These are phyloP conservation scores for Aspergillus novofumigatus DNA, from an alignment of 2,329 filamentous ascomycete species.

Conservation along the genomic window DNA sequence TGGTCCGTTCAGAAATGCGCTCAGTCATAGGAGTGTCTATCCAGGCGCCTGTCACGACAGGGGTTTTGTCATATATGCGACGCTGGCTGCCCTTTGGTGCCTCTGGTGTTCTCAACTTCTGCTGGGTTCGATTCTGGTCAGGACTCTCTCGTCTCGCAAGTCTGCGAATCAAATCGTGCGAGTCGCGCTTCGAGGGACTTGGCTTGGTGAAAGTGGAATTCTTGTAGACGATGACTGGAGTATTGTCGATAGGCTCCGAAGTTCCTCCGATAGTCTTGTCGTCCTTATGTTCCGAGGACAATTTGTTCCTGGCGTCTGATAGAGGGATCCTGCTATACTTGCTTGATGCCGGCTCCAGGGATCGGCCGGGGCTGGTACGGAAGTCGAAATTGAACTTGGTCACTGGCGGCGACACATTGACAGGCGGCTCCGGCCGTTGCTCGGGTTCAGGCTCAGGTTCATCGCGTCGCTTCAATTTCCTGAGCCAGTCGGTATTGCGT, in stretches of 20 bases:
- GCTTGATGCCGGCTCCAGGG: slow-evolving; percentile 18
- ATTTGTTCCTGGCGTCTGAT: slow-evolving; percentile 11
- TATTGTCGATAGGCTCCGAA: slow-evolving; percentile 29
- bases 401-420: slow-evolving; percentile 15
- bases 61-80: slow-evolving; percentile 40
- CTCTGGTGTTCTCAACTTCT: slow-evolving; percentile 30
- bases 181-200: slow-evolving; percentile 31
- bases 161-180: slow-evolving; percentile 40
- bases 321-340: slow-evolving; percentile 9
- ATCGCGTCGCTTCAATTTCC: slow-evolving; percentile 24
- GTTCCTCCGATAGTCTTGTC: slow-evolving; percentile 20
- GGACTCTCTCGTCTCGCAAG: slow-evolving; percentile 38
- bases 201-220: slow-evolving; percentile 27
- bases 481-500: slow-evolving; percentile 33
- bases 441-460: slow-evolving; percentile 15
- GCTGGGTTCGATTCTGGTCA: slow-evolving; percentile 23
- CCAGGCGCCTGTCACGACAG: slow-evolving; percentile 44
- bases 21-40: slow-evolving; percentile 45
- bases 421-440: slow-evolving; percentile 14
- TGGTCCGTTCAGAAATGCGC: slow-evolving; percentile 25
- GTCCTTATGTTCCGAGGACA: slow-evolving; percentile 11
- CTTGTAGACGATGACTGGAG: slow-evolving; percentile 36
- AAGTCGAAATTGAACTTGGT: slow-evolving; percentile 26
- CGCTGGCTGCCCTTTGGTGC: slow-evolving; percentile 26
- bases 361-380: slow-evolving; percentile 24